Base-by-base conservation (phyloP, 495 filamentous ascomycete species). In the Chaetomium tenue region DNA sequence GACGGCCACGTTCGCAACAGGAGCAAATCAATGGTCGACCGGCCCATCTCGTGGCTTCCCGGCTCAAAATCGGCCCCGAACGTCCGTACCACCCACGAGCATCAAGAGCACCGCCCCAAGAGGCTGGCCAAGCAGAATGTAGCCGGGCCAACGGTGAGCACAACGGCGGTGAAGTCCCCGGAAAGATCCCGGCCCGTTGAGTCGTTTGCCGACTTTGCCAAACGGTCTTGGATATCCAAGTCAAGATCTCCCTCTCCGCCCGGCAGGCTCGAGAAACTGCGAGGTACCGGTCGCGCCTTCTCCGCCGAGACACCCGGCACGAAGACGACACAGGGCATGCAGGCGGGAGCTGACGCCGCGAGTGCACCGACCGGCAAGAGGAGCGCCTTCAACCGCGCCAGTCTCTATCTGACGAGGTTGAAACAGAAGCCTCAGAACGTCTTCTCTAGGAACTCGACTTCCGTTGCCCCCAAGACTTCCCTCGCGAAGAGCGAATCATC, bases 121-220 rank as follows among this genome's bases (percentile, higher is more conserved):
- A 67, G 67, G 52, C 63, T 66, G 63, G 46, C 58, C 22, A 69
- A 62, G 44, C 65, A 74, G 58, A 63, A 74, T 72, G 75, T 64
- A 55, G 63, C 44, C 7, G 51, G 23, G 26, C 57, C 58, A 47
- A 53, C 63, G 15, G 64, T 68, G 11, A 52, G 42, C 42, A 25
- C 55, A 13, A 33, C 46, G 22, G 64, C 26, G 50, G 65, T 63
- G 9, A 69, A 63, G 15, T 33, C 68, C 13, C 47, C 71, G 48
- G 75, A 80, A 26, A 66, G 70, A 28, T 66, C 75, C 20, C 73
- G 72, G 61, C 72, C 60, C 5, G 83, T 88, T 69, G 87, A 86
- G 48, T 84, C 87, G 30, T 81, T 91, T 69, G 83, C 86, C 63
- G 86, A 79, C 63, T 82, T 91, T 66, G 86, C 88, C 15, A 84